Base-by-base conservation (phyloP, 352 stramenopile species). In the Globisporangium nunn region DNA sequence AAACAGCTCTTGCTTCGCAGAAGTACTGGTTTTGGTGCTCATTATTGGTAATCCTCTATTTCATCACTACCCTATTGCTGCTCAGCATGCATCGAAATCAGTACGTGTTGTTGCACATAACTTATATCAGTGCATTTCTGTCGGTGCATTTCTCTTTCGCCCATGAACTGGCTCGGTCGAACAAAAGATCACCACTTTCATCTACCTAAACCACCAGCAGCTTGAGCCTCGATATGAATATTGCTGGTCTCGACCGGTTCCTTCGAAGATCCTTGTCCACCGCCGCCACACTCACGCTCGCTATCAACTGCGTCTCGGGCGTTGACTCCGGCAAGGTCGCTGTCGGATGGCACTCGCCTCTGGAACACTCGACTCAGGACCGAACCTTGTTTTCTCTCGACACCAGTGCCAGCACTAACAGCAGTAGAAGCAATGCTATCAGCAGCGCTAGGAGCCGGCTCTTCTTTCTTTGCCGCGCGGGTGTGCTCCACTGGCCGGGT, bases 361-460 rank as follows among this genome's bases (percentile, higher is more conserved):
- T 45, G 58, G 41, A 75, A 73, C 35, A 75, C 64, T 5, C 60
- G 61, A 49, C 59, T 71, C 7, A 78, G 31, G 14, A 78, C 58
- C 5, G 70, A 75, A 7, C 50, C 28, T 35, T 63, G 55, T 12
- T 46, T 55, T 12, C 40, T 55, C n/a, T 23, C 31, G n/a, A 56
- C 17, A 6, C 30, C 35, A 40, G 64, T 12, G 14, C 40, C 17
- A 23, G 23, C 23, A 23, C 23, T 23, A 23, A 23, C 23, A 23
- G 23, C 23, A 23, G 23, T 23, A 23, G 23, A 23, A 23, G 23
- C 23, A 23, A 23, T 23, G 23, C 23, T 23, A 45, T 37, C 7
- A 12, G 40, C 7, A 18, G 3, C 7, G 14, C 40, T 45, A 7
- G 12, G 12, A 18, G 12, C 14, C 14, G 40, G 14, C 17, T 47